Conservation (phyloP, 306 rosid genomes). For the Fagus crenata region DNA sequence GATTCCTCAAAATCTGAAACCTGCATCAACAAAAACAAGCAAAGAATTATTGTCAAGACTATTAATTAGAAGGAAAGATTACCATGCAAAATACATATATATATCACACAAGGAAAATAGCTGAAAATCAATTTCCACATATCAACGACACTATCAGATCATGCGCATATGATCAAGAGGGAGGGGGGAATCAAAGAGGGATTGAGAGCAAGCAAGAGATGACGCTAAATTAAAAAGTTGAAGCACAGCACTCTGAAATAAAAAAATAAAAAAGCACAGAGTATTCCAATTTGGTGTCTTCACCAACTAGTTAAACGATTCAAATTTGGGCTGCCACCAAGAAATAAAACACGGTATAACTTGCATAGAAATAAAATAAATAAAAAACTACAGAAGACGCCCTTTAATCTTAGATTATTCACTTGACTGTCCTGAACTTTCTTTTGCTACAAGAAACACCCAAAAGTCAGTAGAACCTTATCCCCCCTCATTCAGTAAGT, state of each 20-base stretch:
- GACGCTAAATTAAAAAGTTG: background rate
- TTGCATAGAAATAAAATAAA: background rate
- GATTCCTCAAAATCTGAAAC: slow-evolving; percentile 83
- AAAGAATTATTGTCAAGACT: background rate
- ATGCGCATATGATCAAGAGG: background rate
- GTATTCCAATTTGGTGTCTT: background rate
- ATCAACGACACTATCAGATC: background rate
- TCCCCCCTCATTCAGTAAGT: too few relatives aligned
- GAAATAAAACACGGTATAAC: background rate
- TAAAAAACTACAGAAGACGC: background rate
- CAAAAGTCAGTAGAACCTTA: background rate
- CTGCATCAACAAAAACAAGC: slow-evolving; percentile 46
- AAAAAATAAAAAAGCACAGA: background rate
- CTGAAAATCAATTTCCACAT: background rate
- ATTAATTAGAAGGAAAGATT: background rate
- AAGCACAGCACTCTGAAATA: background rate
- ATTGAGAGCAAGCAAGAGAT: background rate
- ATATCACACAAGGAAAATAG: background rate
- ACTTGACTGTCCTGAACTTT: background rate
- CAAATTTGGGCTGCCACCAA: background rate
- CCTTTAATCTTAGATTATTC: background rate
- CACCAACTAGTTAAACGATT: background rate
- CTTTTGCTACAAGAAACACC: background rate
- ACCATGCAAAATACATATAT: background rate
- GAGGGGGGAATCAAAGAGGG: background rate